phyloP scores from a whole-genome alignment of 441 rosid species.

The Codiaeum variegatum region DNA sequence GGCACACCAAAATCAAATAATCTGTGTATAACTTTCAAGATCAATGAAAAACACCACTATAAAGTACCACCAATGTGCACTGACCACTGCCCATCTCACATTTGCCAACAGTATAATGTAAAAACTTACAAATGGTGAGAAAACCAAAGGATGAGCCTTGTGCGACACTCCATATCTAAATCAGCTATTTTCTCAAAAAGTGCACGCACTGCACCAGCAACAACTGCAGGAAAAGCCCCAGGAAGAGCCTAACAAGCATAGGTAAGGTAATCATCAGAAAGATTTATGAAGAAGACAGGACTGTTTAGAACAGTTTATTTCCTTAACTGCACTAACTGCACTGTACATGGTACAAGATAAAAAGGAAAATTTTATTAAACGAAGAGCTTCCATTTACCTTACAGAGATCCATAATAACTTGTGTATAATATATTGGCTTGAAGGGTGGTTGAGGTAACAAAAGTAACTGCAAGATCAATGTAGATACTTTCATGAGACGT shows the following conservation, averaged over 20 bases:
- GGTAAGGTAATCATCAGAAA: slow-evolving; percentile 28
- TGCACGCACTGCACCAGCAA: slow-evolving; percentile 97
- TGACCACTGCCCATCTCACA: neutral
- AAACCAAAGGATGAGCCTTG: slow-evolving; percentile 95
- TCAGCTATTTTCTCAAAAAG: slow-evolving; percentile 94
- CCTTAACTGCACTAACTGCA: no score
- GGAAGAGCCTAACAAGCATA: slow-evolving; percentile 85
- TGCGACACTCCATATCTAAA: slow-evolving; percentile 94
- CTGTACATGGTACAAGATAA: neutral
- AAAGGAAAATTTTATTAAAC: neutral
- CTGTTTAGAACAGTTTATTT: neutral
- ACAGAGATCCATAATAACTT: slow-evolving; percentile 96
- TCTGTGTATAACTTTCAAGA: neutral
- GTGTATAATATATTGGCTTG: slow-evolving; percentile 88
- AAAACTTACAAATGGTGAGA: slow-evolving; percentile 93
- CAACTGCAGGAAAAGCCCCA: slow-evolving; percentile 99
- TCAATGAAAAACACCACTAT: no score
- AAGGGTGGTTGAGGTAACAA: slow-evolving; percentile 92
- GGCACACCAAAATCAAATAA: neutral
- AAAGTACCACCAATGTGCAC: no score
- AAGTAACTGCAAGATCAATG: slow-evolving; percentile 64
- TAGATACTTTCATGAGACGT: slow-evolving; percentile 15
- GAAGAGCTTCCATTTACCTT: slow-evolving; percentile 53
- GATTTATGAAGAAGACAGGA: neutral
- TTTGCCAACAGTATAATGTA: slow-evolving; percentile 8